These are phyloP conservation scores for Fraxinus ornus DNA, from an alignment of 305 asterid genomes.

Conservation along the genomic window DNA sequence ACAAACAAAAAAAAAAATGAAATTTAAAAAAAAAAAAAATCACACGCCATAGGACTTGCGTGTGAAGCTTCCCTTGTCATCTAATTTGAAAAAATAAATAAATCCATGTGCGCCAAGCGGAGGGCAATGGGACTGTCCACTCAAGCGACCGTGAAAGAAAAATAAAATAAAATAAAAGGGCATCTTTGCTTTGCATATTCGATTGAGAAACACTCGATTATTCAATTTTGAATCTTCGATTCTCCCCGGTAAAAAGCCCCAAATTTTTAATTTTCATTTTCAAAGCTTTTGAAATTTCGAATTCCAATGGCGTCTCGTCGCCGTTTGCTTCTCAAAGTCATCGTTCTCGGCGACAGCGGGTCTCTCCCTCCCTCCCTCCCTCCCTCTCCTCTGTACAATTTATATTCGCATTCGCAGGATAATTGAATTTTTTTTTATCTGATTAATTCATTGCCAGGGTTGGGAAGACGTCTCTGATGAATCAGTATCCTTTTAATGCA, in stretches of 20 bases:
- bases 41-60: too few relatives aligned
- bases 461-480: conserved; percentile 79
- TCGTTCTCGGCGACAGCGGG: conserved; percentile 72
- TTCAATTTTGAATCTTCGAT: background rate
- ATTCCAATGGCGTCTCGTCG: conserved; percentile 56
- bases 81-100: too few relatives aligned
- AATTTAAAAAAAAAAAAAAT: too few relatives aligned
- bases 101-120: too few relatives aligned
- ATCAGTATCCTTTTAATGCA: conserved; percentile 51
- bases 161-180: too few relatives aligned
- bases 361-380: conserved; percentile 17
- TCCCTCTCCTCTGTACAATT: background rate
- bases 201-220: background rate
- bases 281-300: conserved; percentile 13
- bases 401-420: background rate
- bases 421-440: conserved; percentile 6
- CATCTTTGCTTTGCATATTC: too few relatives aligned
- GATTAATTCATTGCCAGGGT: conserved; percentile 43
- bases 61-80: too few relatives aligned
- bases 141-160: too few relatives aligned
- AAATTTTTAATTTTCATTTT: conserved; percentile 1
- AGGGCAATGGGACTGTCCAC: too few relatives aligned
- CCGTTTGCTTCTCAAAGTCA: conserved; percentile 60
- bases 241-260: background rate
- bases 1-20: too few relatives aligned